These are phyloP conservation scores for Knoxdaviesia proteae DNA, from an alignment of 2,329 filamentous ascomycete genomes.

Conservation along the genomic window DNA sequence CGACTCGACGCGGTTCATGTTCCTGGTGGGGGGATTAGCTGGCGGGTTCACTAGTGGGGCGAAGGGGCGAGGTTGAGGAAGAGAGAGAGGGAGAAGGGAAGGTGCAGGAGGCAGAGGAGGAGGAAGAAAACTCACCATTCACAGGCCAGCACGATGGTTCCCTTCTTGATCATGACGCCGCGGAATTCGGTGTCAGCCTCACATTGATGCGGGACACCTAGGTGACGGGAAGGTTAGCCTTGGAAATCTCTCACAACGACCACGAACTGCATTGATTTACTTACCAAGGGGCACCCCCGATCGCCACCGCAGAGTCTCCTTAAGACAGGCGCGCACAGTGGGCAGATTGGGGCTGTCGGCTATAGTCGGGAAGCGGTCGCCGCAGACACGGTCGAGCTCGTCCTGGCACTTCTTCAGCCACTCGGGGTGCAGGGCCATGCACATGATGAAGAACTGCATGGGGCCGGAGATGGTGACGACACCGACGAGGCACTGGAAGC, in stretches of 20 bases:
- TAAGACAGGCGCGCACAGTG: conserved; percentile 30
- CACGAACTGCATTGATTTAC: conserved; percentile 4
- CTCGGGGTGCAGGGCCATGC: conserved; percentile 28
- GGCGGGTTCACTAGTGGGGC: not conserved
- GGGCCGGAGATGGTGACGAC: conserved; percentile 27
- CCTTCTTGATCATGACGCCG: conserved; percentile 25
- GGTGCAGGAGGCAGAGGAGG: not conserved
- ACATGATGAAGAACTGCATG: conserved; percentile 29
- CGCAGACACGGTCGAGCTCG: conserved; percentile 34
- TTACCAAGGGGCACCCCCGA: conserved; percentile 30
- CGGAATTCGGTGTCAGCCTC: conserved; percentile 23
- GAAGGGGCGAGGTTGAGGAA: not conserved
- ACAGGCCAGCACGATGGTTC: conserved; percentile 25
- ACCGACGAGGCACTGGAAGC: conserved; percentile 28
- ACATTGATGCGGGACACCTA: conserved; percentile 25
- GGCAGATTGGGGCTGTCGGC: conserved; percentile 28
- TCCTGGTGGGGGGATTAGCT: conserved; percentile 13
- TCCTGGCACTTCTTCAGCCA: conserved; percentile 32
- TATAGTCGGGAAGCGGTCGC: conserved; percentile 28
- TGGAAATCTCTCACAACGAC: not conserved
- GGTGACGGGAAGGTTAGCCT: not conserved
- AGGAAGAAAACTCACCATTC: conserved; percentile 20
- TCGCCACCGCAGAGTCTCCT: conserved; percentile 37
- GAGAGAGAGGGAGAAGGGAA: not conserved
- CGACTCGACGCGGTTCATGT: conserved; percentile 33